phyloP scores from a whole-genome alignment of 805 yeast genomes.

The Kuraishia hungarica region DNA sequence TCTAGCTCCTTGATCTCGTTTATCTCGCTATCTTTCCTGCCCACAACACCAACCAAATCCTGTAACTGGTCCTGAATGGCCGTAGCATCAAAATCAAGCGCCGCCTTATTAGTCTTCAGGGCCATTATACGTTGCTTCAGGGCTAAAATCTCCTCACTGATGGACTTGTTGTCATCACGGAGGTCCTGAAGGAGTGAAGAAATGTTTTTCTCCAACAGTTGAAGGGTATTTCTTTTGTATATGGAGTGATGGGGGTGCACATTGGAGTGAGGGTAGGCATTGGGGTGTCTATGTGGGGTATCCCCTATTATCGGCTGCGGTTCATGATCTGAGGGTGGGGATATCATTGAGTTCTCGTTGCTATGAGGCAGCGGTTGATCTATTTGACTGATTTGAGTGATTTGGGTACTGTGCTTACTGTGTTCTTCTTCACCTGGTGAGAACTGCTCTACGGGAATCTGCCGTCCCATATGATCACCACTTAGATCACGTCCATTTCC shows the following conservation, averaged over 20 bases:
- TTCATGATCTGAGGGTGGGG: background rate
- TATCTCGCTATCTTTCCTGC: background rate
- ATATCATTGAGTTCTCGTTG: background rate
- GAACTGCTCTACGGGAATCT: no score
- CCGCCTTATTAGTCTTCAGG: background rate
- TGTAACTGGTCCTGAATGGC: background rate
- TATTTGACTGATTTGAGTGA: background rate
- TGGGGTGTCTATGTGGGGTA: background rate
- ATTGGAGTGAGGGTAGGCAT: background rate
- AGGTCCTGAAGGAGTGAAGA: background rate
- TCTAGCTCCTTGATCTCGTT: slow-evolving; percentile 18
- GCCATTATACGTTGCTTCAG: background rate
- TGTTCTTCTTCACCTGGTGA: no score
- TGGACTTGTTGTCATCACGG: background rate
- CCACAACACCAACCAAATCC: background rate
- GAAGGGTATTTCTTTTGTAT: background rate
- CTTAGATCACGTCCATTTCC: background rate
- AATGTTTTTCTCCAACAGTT: background rate
- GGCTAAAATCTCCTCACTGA: background rate
- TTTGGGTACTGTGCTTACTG: no score
- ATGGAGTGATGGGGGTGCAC: background rate
- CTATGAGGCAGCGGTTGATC: no score
- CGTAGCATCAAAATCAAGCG: background rate
- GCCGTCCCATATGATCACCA: no score
- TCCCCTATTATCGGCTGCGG: no score